A percentile compares a stretch with the other conserved stretches of the same genome.
Conservation (phyloP, 805 yeast species). For the Starmera amethionina region DNA sequence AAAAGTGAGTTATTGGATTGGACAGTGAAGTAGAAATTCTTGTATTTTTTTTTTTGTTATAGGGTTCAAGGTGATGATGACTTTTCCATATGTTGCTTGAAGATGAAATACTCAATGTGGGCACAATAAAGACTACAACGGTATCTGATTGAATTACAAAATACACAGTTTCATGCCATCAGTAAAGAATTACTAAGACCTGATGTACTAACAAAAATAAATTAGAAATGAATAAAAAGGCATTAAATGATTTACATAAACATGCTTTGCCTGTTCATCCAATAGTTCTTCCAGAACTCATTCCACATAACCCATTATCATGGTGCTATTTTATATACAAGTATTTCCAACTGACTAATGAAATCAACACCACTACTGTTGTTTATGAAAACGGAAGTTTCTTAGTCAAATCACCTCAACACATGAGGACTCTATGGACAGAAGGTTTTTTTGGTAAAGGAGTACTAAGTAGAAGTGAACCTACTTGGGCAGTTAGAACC, state of each 20-base stretch:
- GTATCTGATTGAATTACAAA: slow-evolving; percentile 56
- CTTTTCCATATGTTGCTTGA: slow-evolving; percentile 29
- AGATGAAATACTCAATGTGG: slow-evolving; percentile 40
- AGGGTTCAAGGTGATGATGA: slow-evolving; percentile 18
- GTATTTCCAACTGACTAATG: slow-evolving; percentile 16
- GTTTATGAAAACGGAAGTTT: slow-evolving; percentile 25
- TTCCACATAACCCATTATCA: slow-evolving; percentile 62
- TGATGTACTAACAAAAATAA: not conserved
- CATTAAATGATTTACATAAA: slow-evolving; percentile 24
- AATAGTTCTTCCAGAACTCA: slow-evolving; percentile 37
- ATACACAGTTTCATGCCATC: not conserved
- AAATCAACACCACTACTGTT: slow-evolving; percentile 11
- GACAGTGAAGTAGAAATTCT: no score
- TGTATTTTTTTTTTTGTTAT: no score
- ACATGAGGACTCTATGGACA: slow-evolving; percentile 59
- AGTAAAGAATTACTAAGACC: not conserved
- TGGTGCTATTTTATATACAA: slow-evolving; percentile 38
- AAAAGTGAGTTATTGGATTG: no score
- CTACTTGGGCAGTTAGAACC: slow-evolving; percentile 77
- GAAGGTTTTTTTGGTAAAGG: slow-evolving; percentile 95
- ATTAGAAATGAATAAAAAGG: slow-evolving; percentile 21
- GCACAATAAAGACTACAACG: slow-evolving; percentile 92
- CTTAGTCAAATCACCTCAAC: slow-evolving; percentile 29
- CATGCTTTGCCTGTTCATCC: slow-evolving; percentile 54
- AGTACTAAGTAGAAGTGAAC: slow-evolving; percentile 78